Conservation (phyloP, 202 grass and related monocot species). For the Setaria italica region DNA sequence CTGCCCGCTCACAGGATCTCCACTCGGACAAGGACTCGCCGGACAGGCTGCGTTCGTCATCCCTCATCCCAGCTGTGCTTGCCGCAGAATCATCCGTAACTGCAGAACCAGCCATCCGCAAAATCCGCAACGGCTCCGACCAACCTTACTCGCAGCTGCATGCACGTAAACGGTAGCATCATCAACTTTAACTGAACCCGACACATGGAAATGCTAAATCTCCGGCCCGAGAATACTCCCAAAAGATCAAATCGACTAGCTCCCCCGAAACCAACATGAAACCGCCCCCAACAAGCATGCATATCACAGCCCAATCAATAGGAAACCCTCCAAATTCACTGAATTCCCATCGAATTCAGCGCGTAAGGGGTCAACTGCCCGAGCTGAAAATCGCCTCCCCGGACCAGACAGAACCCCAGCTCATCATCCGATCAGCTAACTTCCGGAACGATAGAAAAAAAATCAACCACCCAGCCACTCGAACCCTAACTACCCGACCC, state of each 20-base stretch:
- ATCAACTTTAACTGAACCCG: background rate
- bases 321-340: background rate
- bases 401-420: background rate
- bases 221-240: background rate
- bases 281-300: background rate
- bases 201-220: background rate
- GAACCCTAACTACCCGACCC: conserved; percentile 43
- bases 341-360: conserved; percentile 14
- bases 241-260: background rate
- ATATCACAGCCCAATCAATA: background rate
- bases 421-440: conserved; percentile 40
- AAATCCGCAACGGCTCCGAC: conserved; percentile 19
- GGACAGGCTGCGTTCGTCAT: conserved; percentile 59
- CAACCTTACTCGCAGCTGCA: conserved; percentile 48
- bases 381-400: background rate
- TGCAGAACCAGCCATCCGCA: conserved; percentile 62
- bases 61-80: conserved; percentile 63
- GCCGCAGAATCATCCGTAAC: conserved; percentile 62
- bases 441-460: background rate
- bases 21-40: conserved; percentile 77
- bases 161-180: conserved; percentile 5
- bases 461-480: background rate
- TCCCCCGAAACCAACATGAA: background rate
- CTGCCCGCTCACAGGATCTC: conserved; percentile 70
- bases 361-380: background rate